Percentiles rank a stretch among this genome's conserved stretches.
Evolutionary conservation across 805 yeast species (phyloP).

Genomic region (Starmerella stellata): DNA sequence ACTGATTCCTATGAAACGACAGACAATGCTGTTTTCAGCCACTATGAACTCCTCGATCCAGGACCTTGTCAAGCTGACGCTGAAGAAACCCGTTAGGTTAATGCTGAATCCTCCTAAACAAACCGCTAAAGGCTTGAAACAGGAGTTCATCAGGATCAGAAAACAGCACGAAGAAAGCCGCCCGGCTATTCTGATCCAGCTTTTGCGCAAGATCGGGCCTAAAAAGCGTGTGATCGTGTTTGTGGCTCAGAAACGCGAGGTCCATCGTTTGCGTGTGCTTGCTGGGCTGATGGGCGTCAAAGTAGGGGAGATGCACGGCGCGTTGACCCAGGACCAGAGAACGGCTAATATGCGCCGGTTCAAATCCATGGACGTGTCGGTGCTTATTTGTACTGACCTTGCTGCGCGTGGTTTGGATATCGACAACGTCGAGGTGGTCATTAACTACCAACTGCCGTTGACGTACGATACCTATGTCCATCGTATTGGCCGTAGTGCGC

Average conservation of each 20-base stretch:
- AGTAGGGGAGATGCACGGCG: conserved; percentile 63
- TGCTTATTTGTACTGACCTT: conserved; percentile 86
- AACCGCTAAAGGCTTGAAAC: conserved; percentile 75
- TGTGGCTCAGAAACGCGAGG: conserved; percentile 78
- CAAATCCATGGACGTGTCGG: conserved; percentile 66
- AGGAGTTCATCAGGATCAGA: conserved; percentile 88
- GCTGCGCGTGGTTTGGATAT: conserved; percentile 99
- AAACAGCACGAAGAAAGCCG: conserved; percentile 49
- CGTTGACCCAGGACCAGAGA: conserved; percentile 82
- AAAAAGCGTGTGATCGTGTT: conserved; percentile 71
- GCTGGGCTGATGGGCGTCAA: conserved; percentile 58
- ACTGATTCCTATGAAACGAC: conserved; percentile 76
- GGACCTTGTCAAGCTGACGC: conserved; percentile 67
- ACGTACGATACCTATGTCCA: conserved; percentile 80
- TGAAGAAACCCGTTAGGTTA: conserved; percentile 77
- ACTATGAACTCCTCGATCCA: conserved; percentile 93
- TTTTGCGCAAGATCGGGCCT: conserved; percentile 50
- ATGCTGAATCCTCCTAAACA: conserved; percentile 95
- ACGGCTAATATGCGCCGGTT: conserved; percentile 64
- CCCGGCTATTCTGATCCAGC: conserved; percentile 61
- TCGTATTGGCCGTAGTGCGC: conserved; percentile 97
- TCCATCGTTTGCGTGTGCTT: conserved; percentile 75
- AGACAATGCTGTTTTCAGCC: conserved; percentile 86
- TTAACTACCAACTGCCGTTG: conserved; percentile 92
- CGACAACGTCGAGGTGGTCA: conserved; percentile 87